Evolutionary conservation across 148 eudicot species (phyloP).

Genomic region (Linanthus parryae): DNA sequence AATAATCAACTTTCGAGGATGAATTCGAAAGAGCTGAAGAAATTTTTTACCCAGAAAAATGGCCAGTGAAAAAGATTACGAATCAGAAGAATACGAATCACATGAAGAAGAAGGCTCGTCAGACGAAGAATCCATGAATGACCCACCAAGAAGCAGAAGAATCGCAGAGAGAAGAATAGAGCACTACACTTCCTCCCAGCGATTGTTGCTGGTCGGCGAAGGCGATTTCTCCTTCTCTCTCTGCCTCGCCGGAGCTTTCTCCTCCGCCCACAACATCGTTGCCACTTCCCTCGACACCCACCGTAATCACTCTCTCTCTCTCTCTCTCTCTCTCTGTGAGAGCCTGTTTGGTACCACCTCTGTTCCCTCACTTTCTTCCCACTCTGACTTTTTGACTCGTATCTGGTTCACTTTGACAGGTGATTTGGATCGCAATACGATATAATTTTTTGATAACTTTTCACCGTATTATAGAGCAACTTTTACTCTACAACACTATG

Average conservation of each 20-base stretch:
- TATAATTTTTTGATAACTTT: background rate
- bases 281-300: conserved; percentile 33
- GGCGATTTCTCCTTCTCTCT: conserved; percentile 43
- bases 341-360: background rate
- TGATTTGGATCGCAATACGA: background rate
- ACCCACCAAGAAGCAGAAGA: no score
- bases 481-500: no score
- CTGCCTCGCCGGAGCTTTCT: conserved; percentile 29
- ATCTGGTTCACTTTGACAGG: no score
- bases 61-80: no score
- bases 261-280: conserved; percentile 28
- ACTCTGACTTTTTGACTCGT: background rate
- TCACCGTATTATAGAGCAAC: no score
- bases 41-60: no score
- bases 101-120: no score
- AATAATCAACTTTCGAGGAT: no score
- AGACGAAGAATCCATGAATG: no score
- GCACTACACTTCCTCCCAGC: conserved; percentile 24
- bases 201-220: conserved; percentile 33
- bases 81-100: no score
- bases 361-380: background rate
- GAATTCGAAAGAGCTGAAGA: no score
- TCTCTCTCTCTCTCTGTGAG: background rate
- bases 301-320: conserved; percentile 2
- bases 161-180: conserved; percentile 16